These are phyloP conservation scores for Apostasia ramifera DNA, from an alignment of 106 monocot genomes.

Conservation along the genomic window DNA sequence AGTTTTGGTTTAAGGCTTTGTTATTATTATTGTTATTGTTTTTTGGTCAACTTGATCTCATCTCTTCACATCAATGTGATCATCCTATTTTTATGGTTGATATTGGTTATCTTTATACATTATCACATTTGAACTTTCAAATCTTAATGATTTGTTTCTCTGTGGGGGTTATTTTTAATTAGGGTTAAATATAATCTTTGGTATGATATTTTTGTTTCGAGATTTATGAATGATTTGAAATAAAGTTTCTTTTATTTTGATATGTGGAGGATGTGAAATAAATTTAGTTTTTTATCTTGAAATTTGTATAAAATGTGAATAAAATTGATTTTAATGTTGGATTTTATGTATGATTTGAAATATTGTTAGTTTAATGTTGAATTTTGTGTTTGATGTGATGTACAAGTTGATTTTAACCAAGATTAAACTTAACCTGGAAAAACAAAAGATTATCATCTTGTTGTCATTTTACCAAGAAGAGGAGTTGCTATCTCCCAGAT, in stretches of 20 bases:
- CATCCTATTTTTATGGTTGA: not conserved
- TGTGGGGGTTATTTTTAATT: not conserved
- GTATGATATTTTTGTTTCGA: too few species aligned
- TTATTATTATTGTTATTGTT: not conserved
- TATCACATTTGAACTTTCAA: not conserved
- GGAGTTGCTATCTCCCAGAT: not conserved
- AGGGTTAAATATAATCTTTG: too few species aligned
- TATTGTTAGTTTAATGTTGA: too few species aligned
- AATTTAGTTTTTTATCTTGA: too few species aligned
- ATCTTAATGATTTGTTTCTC: not conserved
- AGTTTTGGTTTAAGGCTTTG: not conserved
- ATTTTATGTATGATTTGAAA: too few species aligned
- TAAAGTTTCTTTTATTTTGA: conserved; percentile 1
- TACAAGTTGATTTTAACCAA: too few species aligned
- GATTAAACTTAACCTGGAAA: too few species aligned
- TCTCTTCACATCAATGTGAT: not conserved
- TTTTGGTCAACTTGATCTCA: not conserved
- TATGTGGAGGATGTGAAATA: too few species aligned
- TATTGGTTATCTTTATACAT: not conserved
- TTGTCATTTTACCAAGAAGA: not conserved
- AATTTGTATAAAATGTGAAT: too few species aligned
- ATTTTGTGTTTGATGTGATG: too few species aligned
- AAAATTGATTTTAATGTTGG: too few species aligned
- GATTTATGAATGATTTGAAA: too few species aligned
- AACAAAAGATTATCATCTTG: not conserved